Evolutionary conservation across 2,329 filamentous ascomycete species (phyloP), one percentile per base, ranked within the genome.

Genomic region (Nemania diffusa): DNA sequence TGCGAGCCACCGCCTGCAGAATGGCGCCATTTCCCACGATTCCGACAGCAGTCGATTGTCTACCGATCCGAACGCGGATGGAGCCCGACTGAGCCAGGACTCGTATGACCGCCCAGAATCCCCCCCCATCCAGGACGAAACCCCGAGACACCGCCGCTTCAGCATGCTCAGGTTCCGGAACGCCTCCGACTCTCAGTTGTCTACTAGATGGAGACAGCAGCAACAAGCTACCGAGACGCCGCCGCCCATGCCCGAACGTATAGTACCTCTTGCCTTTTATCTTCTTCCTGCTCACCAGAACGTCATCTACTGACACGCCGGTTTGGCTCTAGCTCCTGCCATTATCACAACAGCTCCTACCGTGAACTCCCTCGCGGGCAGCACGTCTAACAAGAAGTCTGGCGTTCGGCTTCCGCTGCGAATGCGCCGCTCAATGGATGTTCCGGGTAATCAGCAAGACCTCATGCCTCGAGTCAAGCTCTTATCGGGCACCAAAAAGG

Each of bases 271-370:
- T 55, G 29, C 40, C 40, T 53, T 26, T 20, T 56, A 22, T n/a
- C 29, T 7, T n/a, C 37, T 29, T 29, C 34, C 55, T 52, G 11
- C 64, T 26, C 29, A 52, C 24, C 20, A 37, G 34, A 22, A 56
- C 57, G 29, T 66, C 57, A 42, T 60, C 32, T 55, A 64, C 73
- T 78, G 62, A 74, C 71, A 67, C 68, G 4, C 46, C 73, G 67
- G 62, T 53, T 61, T 57, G 50, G 53, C 48, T 72, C 52, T 73
- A 90, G 88, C 88, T 69, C 88, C 88, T 55, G 84, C 88, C 72
- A 98, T 98, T 77, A 96, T 98, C 78, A 97, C 92, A 57, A 98
- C 95, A 11, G 92, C 94, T 17, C 94, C 96, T 9, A 96, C 94
- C 8, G 87, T 90, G 72, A 87, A 91, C 58, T 77, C 88, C 22